A percentile compares a stretch with the other conserved stretches of the same genome.
phyloP scores from a whole-genome alignment of 148 eudicot genomes.

The Euryodendron excelsum region DNA sequence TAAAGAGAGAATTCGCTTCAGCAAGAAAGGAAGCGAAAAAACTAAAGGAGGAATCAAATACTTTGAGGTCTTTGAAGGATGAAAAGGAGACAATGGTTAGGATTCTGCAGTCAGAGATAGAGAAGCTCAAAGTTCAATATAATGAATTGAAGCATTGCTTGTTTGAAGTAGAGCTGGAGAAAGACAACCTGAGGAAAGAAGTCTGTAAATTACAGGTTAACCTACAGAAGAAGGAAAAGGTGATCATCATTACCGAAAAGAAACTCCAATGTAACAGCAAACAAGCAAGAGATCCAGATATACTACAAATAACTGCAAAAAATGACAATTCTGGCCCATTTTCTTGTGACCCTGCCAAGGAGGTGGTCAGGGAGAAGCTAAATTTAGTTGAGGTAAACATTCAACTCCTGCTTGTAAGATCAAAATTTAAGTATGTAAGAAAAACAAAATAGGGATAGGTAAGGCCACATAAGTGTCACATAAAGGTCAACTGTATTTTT shows the following conservation, averaged over 20 bases:
- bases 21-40: constrained; percentile 41
- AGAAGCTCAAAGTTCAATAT: constrained; percentile 45
- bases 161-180: constrained; percentile 52
- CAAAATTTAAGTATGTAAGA: not conserved
- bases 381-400: constrained; percentile 6
- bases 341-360: not conserved
- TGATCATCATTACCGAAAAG: constrained; percentile 31
- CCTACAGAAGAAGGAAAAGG: constrained; percentile 51
- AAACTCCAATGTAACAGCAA: constrained; percentile 32
- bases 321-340: not conserved
- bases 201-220: constrained; percentile 42
- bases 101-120: constrained; percentile 49
- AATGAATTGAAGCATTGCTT: constrained; percentile 43
- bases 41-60: constrained; percentile 32
- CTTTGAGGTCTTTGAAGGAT: constrained; percentile 37
- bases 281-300: not conserved
- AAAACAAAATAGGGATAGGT: not conserved
- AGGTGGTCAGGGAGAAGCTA: not conserved
- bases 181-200: constrained; percentile 59
- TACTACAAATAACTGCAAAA: not conserved
- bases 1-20: constrained; percentile 38
- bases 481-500: not conserved
- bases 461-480: not conserved
- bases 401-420: constrained; percentile 1
- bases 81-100: constrained; percentile 42